These are phyloP conservation scores for Arxiozyma slooffiae DNA, from an alignment of 1,139 yeast genomes.

Conservation along the genomic window DNA sequence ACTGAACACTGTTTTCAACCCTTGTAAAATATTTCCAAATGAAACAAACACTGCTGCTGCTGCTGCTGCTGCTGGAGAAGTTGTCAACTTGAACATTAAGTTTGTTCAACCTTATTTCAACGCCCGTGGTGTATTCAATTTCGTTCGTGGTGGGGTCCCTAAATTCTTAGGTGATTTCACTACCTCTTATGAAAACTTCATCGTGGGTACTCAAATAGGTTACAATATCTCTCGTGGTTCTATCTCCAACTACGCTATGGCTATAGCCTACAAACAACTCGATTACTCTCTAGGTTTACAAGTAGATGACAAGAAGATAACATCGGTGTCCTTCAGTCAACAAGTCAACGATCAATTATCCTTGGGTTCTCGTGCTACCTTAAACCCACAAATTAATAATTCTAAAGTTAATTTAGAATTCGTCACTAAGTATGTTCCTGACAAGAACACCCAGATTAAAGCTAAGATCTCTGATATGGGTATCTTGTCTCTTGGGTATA, in stretches of 20 bases:
- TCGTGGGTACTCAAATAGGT: conserved; percentile 95
- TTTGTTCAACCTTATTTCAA: conserved; percentile 89
- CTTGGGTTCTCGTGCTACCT: conserved; percentile 96
- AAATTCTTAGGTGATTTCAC: conserved; percentile 90
- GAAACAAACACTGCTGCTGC: no score
- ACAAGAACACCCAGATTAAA: conserved; percentile 79
- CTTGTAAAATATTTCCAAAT: conserved; percentile 30
- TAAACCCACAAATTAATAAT: conserved; percentile 77
- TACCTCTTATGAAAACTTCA: conserved; percentile 90
- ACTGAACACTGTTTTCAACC: conserved; percentile 78
- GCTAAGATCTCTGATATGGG: conserved; percentile 97
- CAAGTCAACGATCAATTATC: conserved; percentile 82
- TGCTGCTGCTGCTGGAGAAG: conserved; percentile 32
- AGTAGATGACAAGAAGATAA: conserved; percentile 79
- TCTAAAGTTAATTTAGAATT: conserved; percentile 72
- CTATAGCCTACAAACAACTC: conserved; percentile 86
- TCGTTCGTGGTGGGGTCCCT: conserved; percentile 73
- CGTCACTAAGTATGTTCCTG: conserved; percentile 90
- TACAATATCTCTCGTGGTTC: conserved; percentile 90
- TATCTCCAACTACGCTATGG: conserved; percentile 89
- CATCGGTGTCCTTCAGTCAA: conserved; percentile 96
- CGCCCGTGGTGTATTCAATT: conserved; percentile 91
- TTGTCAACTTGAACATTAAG: conserved; percentile 84
- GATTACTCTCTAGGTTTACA: conserved; percentile 82
- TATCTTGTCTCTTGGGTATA: conserved; percentile 87